Evolutionary conservation across 2,329 filamentous ascomycete species (phyloP).

Genomic region (Teratosphaeria epicoccoides): DNA sequence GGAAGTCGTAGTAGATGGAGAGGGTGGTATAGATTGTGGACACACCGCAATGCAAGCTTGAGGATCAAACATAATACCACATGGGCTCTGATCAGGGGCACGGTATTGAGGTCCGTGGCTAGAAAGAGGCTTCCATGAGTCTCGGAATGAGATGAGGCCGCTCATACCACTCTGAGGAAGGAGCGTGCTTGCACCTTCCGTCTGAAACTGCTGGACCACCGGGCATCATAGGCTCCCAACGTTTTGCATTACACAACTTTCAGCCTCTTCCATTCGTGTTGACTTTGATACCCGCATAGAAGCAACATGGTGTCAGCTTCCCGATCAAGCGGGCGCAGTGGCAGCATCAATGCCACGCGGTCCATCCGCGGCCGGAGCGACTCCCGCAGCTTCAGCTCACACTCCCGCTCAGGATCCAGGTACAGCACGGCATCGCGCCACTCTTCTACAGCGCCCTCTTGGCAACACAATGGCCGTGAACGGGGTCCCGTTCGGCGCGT

Average conservation of each 20-base stretch:
- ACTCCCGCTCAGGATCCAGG: slow-evolving; percentile 8
- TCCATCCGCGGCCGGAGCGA: slow-evolving; percentile 1
- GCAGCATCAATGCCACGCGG: slow-evolving; percentile 1
- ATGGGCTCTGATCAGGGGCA: too few species aligned
- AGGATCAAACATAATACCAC: too few species aligned
- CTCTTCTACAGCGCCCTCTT: slow-evolving; percentile 2
- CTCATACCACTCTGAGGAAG: background rate
- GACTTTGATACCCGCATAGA: background rate
- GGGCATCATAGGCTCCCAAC: background rate
- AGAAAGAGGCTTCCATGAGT: background rate
- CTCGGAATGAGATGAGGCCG: background rate
- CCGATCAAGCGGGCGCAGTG: slow-evolving; percentile 3
- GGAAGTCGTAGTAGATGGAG: background rate
- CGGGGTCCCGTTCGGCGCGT: background rate
- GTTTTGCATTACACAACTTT: background rate
- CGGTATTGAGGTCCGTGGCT: too few species aligned
- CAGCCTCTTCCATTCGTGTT: background rate
- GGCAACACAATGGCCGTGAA: slow-evolving; percentile 1
- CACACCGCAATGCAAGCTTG: background rate
- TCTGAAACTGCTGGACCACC: background rate
- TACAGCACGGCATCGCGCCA: slow-evolving; percentile 6
- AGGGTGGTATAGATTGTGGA: background rate
- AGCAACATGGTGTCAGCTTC: slow-evolving; percentile 6
- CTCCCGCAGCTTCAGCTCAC: background rate
- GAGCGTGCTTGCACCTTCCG: background rate